These are phyloP conservation scores for Paramyrothecium roridum DNA, from an alignment of 2,329 filamentous ascomycete species.

Conservation along the genomic window DNA sequence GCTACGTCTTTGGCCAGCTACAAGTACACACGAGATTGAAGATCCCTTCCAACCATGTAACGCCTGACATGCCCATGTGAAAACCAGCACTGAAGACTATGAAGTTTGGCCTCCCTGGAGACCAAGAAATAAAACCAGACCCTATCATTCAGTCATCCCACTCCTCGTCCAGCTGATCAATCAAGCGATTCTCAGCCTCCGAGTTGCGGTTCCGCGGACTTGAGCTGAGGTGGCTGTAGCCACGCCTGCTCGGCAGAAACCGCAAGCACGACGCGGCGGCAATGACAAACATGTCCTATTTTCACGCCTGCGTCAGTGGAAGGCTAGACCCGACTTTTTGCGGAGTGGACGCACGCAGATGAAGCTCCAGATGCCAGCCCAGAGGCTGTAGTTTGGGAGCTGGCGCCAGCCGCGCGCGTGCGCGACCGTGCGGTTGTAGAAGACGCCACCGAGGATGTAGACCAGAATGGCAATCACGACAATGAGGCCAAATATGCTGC, in stretches of 20 bases:
- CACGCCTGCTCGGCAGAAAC: slow-evolving; percentile 60
- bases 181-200: slow-evolving; percentile 89
- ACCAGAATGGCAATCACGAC: slow-evolving; percentile 72
- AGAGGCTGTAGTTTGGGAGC: slow-evolving; percentile 89
- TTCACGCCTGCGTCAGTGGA: slow-evolving; percentile 16
- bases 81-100: background rate
- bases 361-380: slow-evolving; percentile 84
- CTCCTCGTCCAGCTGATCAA: slow-evolving; percentile 94
- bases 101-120: too few relatives aligned
- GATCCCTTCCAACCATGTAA: background rate
- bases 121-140: background rate
- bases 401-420: slow-evolving; percentile 95
- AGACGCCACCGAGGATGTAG: slow-evolving; percentile 87
- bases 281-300: slow-evolving; percentile 64
- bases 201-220: slow-evolving; percentile 47
- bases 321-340: slow-evolving; percentile 24
- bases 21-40: background rate
- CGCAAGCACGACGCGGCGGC: slow-evolving; percentile 67
- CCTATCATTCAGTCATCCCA: slow-evolving; percentile 69
- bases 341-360: slow-evolving; percentile 56
- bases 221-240: slow-evolving; percentile 63
- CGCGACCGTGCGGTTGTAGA: slow-evolving; percentile 92
- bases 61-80: background rate
- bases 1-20: slow-evolving; percentile 1
- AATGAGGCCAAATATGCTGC: slow-evolving; percentile 86